Evolutionary conservation across 2,329 filamentous ascomycete genomes (phyloP), one percentile per base, ranked within the genome.

Genomic region (Exophiala xenobiotica): DNA sequence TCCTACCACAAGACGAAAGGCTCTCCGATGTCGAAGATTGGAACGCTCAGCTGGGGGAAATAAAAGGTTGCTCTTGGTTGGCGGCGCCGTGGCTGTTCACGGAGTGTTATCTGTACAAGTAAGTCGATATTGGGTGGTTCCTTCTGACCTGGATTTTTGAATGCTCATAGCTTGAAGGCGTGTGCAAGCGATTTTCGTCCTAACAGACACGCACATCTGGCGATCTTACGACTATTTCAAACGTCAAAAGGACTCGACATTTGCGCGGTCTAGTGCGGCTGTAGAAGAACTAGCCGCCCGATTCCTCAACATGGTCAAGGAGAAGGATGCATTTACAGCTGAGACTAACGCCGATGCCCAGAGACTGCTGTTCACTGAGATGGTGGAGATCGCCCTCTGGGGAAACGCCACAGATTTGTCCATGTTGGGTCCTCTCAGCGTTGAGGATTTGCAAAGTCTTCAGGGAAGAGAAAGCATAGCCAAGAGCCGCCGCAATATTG

Each of bases 331-430:
- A 86, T n/a, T n/a, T n/a, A 49, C 84, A 88, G 0, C 88, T n/a
- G 95, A 66, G 82, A 7, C 11, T 33, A 4, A n/a, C 11, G 4
- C 9, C n/a, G n/a, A 33, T 33, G 11, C 11, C 29, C 29, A 6
- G 29, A 83, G 65, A 71, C 91, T 0, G 11, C 74, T 96, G 20
- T 97, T 97, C 72, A 78, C 78, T 19, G 92, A 97, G 67, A 95
- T 97, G 87, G 91, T 86, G 70, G 90, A 96, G 75, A 93, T 96
- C 62, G 96, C 91, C 67, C 80, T 97, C 1, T 97, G 92, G 92
- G 92, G 92, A 8, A 97, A 97, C 68, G 93, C 92, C 1, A 97
- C 92, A 0, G 93, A 97, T 68, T 77, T 97, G 11, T 95, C 90
- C 0, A 85, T 97, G 16, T 78, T 97, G 49, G 96, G 91, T 0